Evolutionary conservation across 768 basidiomycete genomes (phyloP), one percentile per base, ranked within the genome.

Genomic region (Royoungia palumana): DNA sequence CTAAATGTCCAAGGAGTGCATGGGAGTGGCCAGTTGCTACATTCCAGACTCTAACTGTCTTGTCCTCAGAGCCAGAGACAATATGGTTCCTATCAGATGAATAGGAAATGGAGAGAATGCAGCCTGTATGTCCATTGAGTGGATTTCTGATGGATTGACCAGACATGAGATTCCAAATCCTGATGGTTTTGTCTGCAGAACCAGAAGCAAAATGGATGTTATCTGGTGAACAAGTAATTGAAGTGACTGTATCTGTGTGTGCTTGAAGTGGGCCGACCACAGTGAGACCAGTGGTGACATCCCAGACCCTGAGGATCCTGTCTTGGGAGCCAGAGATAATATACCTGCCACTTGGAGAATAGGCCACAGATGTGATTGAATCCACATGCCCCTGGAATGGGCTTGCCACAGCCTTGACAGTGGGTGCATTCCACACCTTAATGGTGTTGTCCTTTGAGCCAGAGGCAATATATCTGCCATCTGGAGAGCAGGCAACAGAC

Each of bases 341-440:
- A 10, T 45, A 9, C 4, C 7, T 13, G 5, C 40, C 43, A 45
- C 11, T n/a, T 8, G 22, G 44, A 7, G 44, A 44, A 17, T 32
- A 35, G 16, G 32, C 32, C 21, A 49, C 9, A 27, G 41, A 43
- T 13, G 6, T 37, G 4, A 47, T 16, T 22, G 11, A 7, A 41
- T 8, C 13, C 43, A 35, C 8, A 10, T 49, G 47, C 20, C 47
- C 47, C 17, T 49, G 47, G 16, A 37, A 37, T 38, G 45, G 45
- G 19, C 25, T 35, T 28, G 22, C 14, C 32, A 47, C 39, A 34
- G 1, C n/a, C 38, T 8, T 46, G 44, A 25, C 35, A 20, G 19
- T 21, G n/a, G n/a, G n/a, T 25, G 5, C 24, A 44, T 44, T 12
- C 42, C 42, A 44, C n/a, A 44, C 16, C n/a, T 20, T 34, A 12